phyloP scores from a whole-genome alignment of 139 green algal species.

The Tetradesmus lagerheimii region DNA sequence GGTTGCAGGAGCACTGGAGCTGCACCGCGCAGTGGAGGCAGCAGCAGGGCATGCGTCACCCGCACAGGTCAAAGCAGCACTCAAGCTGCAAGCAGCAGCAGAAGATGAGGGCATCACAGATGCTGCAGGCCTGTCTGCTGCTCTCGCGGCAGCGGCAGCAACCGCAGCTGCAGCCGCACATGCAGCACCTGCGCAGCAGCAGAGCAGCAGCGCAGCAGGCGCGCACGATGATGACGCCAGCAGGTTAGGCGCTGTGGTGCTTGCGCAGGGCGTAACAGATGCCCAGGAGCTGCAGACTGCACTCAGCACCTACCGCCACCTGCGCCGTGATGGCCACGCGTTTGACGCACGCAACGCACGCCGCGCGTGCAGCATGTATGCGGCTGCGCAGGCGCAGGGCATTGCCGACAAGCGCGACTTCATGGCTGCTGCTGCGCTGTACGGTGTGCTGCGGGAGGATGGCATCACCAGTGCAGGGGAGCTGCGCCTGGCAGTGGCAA shows the following conservation, averaged over 20 bases:
- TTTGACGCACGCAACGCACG: slow-evolving; percentile 15
- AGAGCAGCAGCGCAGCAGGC: not conserved
- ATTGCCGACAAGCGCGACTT: slow-evolving; percentile 49
- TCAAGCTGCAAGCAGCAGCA: slow-evolving; percentile 41
- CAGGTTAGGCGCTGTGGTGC: not conserved
- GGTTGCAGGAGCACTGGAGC: slow-evolving; percentile 31
- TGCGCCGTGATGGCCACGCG: slow-evolving; percentile 25
- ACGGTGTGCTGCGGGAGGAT: slow-evolving; percentile 44
- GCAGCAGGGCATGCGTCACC: slow-evolving; percentile 12
- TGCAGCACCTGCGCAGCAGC: not conserved
- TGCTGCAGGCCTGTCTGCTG: not conserved
- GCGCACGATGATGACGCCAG: not conserved
- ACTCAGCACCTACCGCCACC: slow-evolving; percentile 21
- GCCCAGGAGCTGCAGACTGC: slow-evolving; percentile 14
- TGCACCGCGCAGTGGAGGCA: not conserved
- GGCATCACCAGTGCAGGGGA: slow-evolving; percentile 30
- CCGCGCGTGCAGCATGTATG: slow-evolving; percentile 43
- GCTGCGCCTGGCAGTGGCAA: slow-evolving; percentile 31
- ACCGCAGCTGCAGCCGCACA: slow-evolving; percentile 7
- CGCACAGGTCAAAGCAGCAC: slow-evolving; percentile 10
- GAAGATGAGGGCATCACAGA: slow-evolving; percentile 31
- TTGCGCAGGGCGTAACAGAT: not conserved
- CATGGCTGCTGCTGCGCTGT: slow-evolving; percentile 40
- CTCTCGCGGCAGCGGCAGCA: slow-evolving; percentile 7
- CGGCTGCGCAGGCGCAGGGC: slow-evolving; percentile 3